Evolutionary conservation across 169 alveolate genomes (phyloP), one percentile per base, ranked within the genome.

Genomic region (Cryptosporidium ubiquitum): DNA sequence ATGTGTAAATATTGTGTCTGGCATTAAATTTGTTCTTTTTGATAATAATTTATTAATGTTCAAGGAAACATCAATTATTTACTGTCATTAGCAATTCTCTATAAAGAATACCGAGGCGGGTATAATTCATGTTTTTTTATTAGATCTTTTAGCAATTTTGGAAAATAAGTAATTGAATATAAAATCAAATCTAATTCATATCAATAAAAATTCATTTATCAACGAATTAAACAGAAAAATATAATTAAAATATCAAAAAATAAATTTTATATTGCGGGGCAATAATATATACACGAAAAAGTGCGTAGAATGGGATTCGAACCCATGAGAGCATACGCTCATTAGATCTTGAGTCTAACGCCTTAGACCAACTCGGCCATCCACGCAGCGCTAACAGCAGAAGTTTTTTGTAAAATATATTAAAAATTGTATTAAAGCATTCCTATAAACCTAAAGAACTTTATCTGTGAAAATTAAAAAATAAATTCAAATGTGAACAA

Each of bases 291-390:
- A n/a, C n/a, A n/a, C n/a, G 1, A 79, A 64, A 79, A 79, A 64
- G 58, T 92, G 94, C 93, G 92, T 92, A 89, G 92, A 91, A 91
- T 92, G 94, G 94, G 94, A 92, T 92, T 92, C 94, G 94, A 92
- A 92, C 94, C 94, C 94, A 92, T 91, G 94, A 91, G 94, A 91
- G 92, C 93, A 91, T 92, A 75, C 93, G 93, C 92, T 91, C 94
- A 92, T 92, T 92, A 92, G 94, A 92, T 92, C 94, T 92, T 92
- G 94, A 92, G 94, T 92, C 94, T 92, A 92, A 92, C 94, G 94
- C 94, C 92, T 92, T 92, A 92, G 94, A 92, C 94, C 94, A 79
- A 91, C 94, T 92, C 94, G 92, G 94, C 94, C 94, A 92, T 91
- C 86, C 93, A 92, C 92, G 93, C 94, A 16, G 18, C 55, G 60